phyloP scores from a whole-genome alignment of 495 filamentous ascomycete genomes.

The Penicillium tannophilum region DNA sequence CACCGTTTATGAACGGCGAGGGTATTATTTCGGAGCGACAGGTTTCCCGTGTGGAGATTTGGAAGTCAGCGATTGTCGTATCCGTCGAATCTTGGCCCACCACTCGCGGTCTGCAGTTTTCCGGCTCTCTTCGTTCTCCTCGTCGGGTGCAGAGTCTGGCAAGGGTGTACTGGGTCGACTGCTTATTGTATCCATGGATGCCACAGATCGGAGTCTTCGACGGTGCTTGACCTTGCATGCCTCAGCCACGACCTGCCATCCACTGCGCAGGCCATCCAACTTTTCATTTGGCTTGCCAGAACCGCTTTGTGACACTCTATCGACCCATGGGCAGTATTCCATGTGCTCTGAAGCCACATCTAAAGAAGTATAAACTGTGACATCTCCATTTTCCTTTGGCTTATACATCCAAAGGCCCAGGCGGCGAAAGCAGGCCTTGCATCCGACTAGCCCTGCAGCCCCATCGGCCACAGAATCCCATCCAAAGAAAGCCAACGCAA shows the following conservation, averaged over 20 bases:
- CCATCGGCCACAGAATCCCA: slow-evolving; percentile 75
- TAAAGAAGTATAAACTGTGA: slow-evolving; percentile 61
- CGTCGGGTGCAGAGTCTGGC: slow-evolving; percentile 28
- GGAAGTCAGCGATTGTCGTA: slow-evolving; percentile 49
- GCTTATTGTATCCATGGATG: slow-evolving; percentile 24
- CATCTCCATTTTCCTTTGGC: slow-evolving; percentile 53
- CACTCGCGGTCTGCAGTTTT: slow-evolving; percentile 52
- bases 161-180: slow-evolving; percentile 30
- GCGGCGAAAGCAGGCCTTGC: slow-evolving; percentile 81
- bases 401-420: slow-evolving; percentile 95
- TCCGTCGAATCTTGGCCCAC: slow-evolving; percentile 53
- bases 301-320: slow-evolving; percentile 58
- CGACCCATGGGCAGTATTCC: slow-evolving; percentile 83
- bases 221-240: slow-evolving; percentile 45
- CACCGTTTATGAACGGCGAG: not conserved
- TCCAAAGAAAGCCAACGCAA: slow-evolving; percentile 78
- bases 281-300: slow-evolving; percentile 38
- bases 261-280: slow-evolving; percentile 36
- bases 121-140: slow-evolving; percentile 36
- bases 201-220: slow-evolving; percentile 34
- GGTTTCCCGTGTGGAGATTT: slow-evolving; percentile 40
- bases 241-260: slow-evolving; percentile 49
- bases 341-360: slow-evolving; percentile 70
- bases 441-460: slow-evolving; percentile 70
- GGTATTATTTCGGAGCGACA: not conserved